Base-by-base conservation (phyloP, 2,329 filamentous ascomycete species). In the Fusarium goolgardi region DNA sequence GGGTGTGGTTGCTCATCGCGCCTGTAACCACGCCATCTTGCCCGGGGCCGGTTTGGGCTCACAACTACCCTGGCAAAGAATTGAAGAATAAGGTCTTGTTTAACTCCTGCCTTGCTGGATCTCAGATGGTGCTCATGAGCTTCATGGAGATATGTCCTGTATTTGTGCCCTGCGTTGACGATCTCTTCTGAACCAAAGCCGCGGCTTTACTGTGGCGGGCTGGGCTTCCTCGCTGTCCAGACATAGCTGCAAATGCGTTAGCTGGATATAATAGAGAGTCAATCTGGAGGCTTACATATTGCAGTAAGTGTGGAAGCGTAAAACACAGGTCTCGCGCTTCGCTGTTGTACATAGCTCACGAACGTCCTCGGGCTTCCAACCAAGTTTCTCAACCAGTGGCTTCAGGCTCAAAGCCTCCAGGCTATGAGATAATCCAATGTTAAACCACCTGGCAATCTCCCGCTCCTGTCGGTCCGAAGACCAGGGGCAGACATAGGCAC, bases 401-500 rank as follows among this genome's bases (percentile, higher is more conserved):
- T 86, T 91, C 73, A 96, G 78, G 68, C 90, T 90, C 72, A 96
- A 82, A 15, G 90, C 88, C 71, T 93, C 87, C 50, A 96, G 79
- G 27, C 91, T 91, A 74, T 92, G 88, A 13, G 86, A 89, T 70
- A 97, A 83, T 39, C 89, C 90, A 25, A 95, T 81, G 74, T 95
- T 94, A 79, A 96, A 97, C 91, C 92, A 97, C 59, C 89, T 85
- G 31, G 91, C 93, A 54, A 94, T 85, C 44, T 90, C 86, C 65
- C 88, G 89, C 70, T 89, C 84, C 66, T 88, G 83, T 27, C 84
- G 81, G 71, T 92, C 88, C 27, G 81, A 77, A 60, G 88, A 86
- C 91, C 92, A 95, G 25, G 89, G 88, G 74, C 91, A 95, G 75
- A 93, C 84, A 31, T 93, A 92, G 35, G 95, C 81, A 59, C 85